Conservation (phyloP, 2,329 filamentous ascomycete species). For the Alternaria brassicicola region DNA sequence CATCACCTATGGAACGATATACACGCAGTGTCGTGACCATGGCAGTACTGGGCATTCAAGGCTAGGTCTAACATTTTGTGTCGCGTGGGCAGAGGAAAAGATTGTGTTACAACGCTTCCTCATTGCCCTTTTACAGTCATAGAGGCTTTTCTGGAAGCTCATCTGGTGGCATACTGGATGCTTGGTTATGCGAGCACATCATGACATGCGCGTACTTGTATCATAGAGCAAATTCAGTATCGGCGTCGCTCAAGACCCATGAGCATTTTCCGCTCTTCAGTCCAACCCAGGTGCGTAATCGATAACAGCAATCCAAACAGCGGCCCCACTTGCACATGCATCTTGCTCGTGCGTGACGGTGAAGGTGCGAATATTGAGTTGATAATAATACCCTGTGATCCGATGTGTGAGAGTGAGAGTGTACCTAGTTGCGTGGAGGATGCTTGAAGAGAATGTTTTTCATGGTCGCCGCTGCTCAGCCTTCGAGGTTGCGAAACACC, state of each 20-base stretch:
- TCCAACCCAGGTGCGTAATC: slow-evolving; percentile 37
- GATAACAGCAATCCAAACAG: slow-evolving; percentile 33
- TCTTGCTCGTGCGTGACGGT: slow-evolving; percentile 8
- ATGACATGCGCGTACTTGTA: slow-evolving; percentile 38
- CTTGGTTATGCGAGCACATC: slow-evolving; percentile 33
- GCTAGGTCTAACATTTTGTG: slow-evolving; percentile 19
- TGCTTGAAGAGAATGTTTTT: slow-evolving; percentile 17
- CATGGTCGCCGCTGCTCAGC: slow-evolving; percentile 23
- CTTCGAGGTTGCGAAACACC: slow-evolving; percentile 16
- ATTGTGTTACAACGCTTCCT: slow-evolving; percentile 21
- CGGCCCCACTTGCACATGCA: slow-evolving; percentile 29
- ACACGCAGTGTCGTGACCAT: slow-evolving; percentile 16
- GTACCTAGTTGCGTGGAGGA: slow-evolving; percentile 9
- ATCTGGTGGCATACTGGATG: slow-evolving; percentile 36
- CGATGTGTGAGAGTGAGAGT: background rate
- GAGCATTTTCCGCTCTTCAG: background rate
- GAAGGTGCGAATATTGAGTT: background rate
- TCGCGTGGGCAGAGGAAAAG: slow-evolving; percentile 23
- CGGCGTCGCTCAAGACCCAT: slow-evolving; percentile 4
- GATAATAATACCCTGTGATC: background rate
- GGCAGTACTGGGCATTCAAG: slow-evolving; percentile 28
- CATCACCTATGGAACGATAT: slow-evolving; percentile 20
- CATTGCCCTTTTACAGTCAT: slow-evolving; percentile 36
- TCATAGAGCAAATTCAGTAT: slow-evolving; percentile 34
- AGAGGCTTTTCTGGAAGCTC: slow-evolving; percentile 36